A percentile compares a stretch with the other conserved stretches of the same genome.
Conservation (phyloP, 2,329 filamentous ascomycete genomes). For the Albifimbria verrucaria region DNA sequence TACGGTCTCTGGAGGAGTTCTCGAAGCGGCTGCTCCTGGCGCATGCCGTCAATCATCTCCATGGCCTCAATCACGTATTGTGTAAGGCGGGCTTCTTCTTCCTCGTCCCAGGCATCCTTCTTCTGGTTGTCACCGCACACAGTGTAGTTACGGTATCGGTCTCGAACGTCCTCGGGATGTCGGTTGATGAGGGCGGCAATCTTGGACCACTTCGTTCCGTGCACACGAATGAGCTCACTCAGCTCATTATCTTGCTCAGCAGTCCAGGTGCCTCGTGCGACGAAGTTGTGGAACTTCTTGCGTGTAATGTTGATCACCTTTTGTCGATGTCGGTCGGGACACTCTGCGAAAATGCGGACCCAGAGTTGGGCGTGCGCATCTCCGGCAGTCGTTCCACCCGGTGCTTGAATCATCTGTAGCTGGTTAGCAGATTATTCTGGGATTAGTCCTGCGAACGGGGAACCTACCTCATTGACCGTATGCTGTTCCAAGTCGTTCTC, state of each 20-base stretch:
- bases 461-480: slow-evolving; percentile 46
- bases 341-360: slow-evolving; percentile 42
- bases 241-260: slow-evolving; percentile 33
- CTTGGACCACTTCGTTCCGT: slow-evolving; percentile 54
- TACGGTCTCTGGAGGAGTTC: slow-evolving; percentile 36
- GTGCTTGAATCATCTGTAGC: slow-evolving; percentile 32
- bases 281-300: slow-evolving; percentile 64
- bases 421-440: slow-evolving; percentile 7
- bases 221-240: slow-evolving; percentile 27
- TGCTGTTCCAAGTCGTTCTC: slow-evolving; percentile 38
- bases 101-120: slow-evolving; percentile 55
- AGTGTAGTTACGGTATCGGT: slow-evolving; percentile 68
- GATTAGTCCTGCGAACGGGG: no score
- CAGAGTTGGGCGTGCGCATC: slow-evolving; percentile 44
- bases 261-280: slow-evolving; percentile 46
- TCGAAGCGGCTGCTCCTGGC: slow-evolving; percentile 27
- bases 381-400: slow-evolving; percentile 31
- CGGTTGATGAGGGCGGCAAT: slow-evolving; percentile 64
- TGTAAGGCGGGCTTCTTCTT: slow-evolving; percentile 55
- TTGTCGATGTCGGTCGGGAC: slow-evolving; percentile 47
- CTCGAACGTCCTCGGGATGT: slow-evolving; percentile 62
- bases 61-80: slow-evolving; percentile 52
- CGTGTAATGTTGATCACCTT: slow-evolving; percentile 56
- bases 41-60: slow-evolving; percentile 39
- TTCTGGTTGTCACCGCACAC: slow-evolving; percentile 52